phyloP scores from a whole-genome alignment of 108 stramenopile species.

The Cylindrotheca fusiformis region DNA sequence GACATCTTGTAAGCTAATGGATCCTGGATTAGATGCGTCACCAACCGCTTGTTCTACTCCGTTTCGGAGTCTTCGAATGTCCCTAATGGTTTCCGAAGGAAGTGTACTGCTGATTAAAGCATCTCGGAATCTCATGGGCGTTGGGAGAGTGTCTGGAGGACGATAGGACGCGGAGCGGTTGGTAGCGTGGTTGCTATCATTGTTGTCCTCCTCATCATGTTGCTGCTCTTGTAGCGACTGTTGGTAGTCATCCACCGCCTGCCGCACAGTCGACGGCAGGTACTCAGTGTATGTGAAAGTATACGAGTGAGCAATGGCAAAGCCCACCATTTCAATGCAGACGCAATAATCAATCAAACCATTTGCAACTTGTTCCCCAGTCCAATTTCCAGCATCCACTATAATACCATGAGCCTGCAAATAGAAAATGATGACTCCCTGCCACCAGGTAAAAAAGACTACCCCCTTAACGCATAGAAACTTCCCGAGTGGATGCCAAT shows the following conservation, averaged over 20 bases:
- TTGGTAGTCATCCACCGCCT: slow-evolving; percentile 24
- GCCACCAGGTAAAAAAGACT: slow-evolving; percentile 98
- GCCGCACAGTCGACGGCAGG: slow-evolving; percentile 48
- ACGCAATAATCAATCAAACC: slow-evolving; percentile 93
- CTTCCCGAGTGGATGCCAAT: slow-evolving; percentile 93
- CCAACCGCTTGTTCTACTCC: slow-evolving; percentile 30
- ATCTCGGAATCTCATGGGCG: slow-evolving; percentile 65
- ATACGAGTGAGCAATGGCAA: slow-evolving; percentile 88
- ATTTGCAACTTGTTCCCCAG: slow-evolving; percentile 86
- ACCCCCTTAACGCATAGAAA: slow-evolving; percentile 96
- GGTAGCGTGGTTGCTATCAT: slow-evolving; percentile 13
- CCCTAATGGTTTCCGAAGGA: slow-evolving; percentile 71
- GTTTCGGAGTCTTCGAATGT: slow-evolving; percentile 63
- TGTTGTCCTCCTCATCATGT: neutral
- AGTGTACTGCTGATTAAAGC: slow-evolving; percentile 79
- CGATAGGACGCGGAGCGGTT: slow-evolving; percentile 42
- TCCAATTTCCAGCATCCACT: slow-evolving; percentile 76
- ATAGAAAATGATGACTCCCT: slow-evolving; percentile 84
- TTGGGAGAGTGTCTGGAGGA: slow-evolving; percentile 53
- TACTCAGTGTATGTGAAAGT: slow-evolving; percentile 94
- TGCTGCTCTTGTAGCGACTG: neutral
- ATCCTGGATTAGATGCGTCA: slow-evolving; percentile 25
- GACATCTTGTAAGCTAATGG: slow-evolving; percentile 33
- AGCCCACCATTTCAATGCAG: slow-evolving; percentile 92
- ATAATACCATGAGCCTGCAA: slow-evolving; percentile 70